A percentile compares a stretch with the other conserved stretches of the same genome.
Evolutionary conservation across 345 rosid species (phyloP).

Genomic region (Camelina laxa): DNA sequence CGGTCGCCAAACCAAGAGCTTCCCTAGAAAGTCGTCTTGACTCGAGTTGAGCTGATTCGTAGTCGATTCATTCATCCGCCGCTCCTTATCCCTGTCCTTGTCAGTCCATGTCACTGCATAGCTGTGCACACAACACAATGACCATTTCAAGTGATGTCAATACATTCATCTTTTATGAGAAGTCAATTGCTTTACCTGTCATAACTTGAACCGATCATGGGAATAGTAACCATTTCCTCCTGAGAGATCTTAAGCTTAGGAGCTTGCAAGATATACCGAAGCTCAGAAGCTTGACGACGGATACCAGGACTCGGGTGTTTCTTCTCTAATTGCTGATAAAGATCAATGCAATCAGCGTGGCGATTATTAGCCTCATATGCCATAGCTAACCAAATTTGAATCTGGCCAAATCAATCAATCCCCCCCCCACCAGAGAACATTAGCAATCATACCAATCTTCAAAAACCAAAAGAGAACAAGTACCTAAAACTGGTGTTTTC

Average conservation of each 20-base stretch:
- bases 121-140: conserved; percentile 50
- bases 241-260: conserved; percentile 91
- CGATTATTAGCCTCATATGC: conserved; percentile 96
- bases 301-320: conserved; percentile 79
- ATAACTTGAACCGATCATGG: conserved; percentile 75
- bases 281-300: conserved; percentile 93
- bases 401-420: conserved; percentile 51
- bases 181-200: conserved; percentile 57
- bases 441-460: conserved; percentile 6
- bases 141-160: neutral
- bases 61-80: conserved; percentile 53
- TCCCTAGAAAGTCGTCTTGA: conserved; percentile 72
- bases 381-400: conserved; percentile 99
- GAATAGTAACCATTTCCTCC: conserved; percentile 93
- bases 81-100: conserved; percentile 66
- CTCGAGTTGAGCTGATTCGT: conserved; percentile 75
- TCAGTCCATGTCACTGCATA: conserved; percentile 91
- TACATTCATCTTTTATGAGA: neutral
- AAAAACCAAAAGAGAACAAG: neutral
- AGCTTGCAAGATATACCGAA: conserved; percentile 88
- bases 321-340: conserved; percentile 84
- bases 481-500: conserved; percentile 25
- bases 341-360: conserved; percentile 82
- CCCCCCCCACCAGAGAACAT: conserved; percentile 21
- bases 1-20: conserved; percentile 84